A percentile compares a stretch with the other conserved stretches of the same genome.
Conservation (phyloP, 495 filamentous ascomycete genomes). For the Neurospora pannonica region DNA sequence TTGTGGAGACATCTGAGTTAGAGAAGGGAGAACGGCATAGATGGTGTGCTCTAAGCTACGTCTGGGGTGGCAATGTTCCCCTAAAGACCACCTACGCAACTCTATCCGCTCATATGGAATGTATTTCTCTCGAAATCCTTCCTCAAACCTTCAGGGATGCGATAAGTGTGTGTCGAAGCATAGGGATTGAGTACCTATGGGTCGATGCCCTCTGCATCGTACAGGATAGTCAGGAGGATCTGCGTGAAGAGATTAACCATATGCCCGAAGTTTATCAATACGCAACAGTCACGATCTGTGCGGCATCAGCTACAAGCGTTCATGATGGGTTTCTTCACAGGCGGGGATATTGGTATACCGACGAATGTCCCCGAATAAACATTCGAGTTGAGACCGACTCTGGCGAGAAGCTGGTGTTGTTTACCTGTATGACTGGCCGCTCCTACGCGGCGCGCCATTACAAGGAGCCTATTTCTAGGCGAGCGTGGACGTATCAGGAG, state of each 20-base stretch:
- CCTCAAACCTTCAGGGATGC: neutral
- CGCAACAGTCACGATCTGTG: neutral
- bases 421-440: neutral
- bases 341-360: neutral
- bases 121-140: neutral
- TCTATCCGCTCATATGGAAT: neutral
- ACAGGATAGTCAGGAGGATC: neutral
- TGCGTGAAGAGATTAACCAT: neutral
- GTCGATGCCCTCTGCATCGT: slow-evolving; percentile 2
- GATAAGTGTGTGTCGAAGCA: neutral
- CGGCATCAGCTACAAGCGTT: neutral
- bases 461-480: neutral
- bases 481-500: neutral
- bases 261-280: slow-evolving; percentile 3
- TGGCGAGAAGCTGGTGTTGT: neutral
- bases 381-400: neutral
- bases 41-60: slow-evolving; percentile 1
- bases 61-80: neutral
- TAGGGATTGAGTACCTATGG: neutral
- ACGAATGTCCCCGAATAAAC: neutral
- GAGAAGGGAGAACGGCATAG: neutral
- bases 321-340: neutral
- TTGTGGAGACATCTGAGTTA: neutral
- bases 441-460: too few species aligned
- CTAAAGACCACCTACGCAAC: neutral